Evolutionary conservation across 768 basidiomycete species (phyloP), one percentile per base, ranked within the genome.

Genomic region (Russula sp.): DNA sequence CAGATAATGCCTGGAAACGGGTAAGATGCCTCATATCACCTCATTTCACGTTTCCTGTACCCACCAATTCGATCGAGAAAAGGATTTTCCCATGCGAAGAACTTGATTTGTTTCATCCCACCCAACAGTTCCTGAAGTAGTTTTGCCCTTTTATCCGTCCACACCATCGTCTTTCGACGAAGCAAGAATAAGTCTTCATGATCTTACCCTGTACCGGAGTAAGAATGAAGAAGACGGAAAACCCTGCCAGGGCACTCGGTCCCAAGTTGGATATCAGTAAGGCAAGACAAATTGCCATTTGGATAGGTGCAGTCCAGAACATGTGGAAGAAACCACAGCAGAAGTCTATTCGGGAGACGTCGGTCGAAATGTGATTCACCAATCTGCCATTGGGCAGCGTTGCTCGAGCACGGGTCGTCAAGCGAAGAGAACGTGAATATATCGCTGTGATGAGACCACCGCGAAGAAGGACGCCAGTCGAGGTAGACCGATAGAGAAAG

Each of bases 71-170:
- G 84, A 16, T 84, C 77, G 24, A 96, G 79, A 74, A 93, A 95
- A 0, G 94, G 91, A 1, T 75, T 70, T 71, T 94, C 92, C 92
- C 92, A 94, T 7, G 90, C 86, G 74, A 95, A 95, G 73, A 88
- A 88, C 74, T 97, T 97, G 81, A 97, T 90, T 65, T 96, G 83
- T 67, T 98, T 88, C 84, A 97, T 95, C 1, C 91, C 90, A 16
- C 87, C 86, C 0, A 98, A 76, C 1, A 98, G 80, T 72, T 98
- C 95, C 73, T 95, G 94, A 13, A 97, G 81, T 4, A 94, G 76
- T 71, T 92, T 94, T 18, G 90, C 89, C 13, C 95, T 84, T 72
- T 89, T 90, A 72, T 98, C 95, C 7, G 89, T 97, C 89, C 89
- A 96, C 0, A 75, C 73, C 91, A 95, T 94, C 57, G 85, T 83